Conservation (phyloP, 2,329 filamentous ascomycete species). For the Colletotrichum karsti region DNA sequence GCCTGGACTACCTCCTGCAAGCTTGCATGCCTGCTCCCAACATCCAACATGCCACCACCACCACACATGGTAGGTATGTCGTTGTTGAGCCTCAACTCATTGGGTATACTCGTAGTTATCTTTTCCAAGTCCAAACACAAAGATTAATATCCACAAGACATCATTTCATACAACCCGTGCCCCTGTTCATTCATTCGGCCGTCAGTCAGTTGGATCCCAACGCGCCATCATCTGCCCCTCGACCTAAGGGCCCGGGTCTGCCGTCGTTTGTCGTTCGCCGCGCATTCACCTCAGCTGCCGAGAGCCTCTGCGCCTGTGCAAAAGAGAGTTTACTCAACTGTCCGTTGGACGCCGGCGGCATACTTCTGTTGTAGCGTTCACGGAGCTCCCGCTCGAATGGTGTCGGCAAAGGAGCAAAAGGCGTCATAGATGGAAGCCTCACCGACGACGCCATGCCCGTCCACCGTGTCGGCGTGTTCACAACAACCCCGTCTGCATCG, state of each 20-base stretch:
- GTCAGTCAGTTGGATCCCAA: neutral
- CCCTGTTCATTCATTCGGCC: too few species aligned
- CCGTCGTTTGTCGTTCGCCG: neutral
- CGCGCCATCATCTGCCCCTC: neutral
- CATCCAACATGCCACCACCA: too few species aligned
- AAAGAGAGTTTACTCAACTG: slow-evolving; percentile 20
- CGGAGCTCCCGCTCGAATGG: slow-evolving; percentile 49
- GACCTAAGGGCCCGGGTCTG: neutral
- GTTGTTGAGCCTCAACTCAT: too few species aligned
- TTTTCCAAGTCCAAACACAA: neutral
- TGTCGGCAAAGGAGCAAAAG: slow-evolving; percentile 50
- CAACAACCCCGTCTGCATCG: slow-evolving; percentile 5
- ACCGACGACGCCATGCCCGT: slow-evolving; percentile 50
- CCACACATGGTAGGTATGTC: too few species aligned
- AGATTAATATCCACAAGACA: neutral
- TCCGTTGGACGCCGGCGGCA: neutral
- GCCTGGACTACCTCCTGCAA: too few species aligned
- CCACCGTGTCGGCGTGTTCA: slow-evolving; percentile 57
- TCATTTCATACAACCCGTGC: neutral
- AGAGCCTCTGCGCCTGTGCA: slow-evolving; percentile 14
- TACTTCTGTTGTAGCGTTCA: slow-evolving; percentile 26
- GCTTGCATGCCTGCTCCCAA: too few species aligned
- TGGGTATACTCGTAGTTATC: neutral
- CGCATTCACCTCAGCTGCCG: neutral
- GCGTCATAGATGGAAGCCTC: slow-evolving; percentile 51